Evolutionary conservation across 2,329 filamentous ascomycete genomes (phyloP), one percentile per base, ranked within the genome.

Genomic region (Phaeosphaeria sp.): DNA sequence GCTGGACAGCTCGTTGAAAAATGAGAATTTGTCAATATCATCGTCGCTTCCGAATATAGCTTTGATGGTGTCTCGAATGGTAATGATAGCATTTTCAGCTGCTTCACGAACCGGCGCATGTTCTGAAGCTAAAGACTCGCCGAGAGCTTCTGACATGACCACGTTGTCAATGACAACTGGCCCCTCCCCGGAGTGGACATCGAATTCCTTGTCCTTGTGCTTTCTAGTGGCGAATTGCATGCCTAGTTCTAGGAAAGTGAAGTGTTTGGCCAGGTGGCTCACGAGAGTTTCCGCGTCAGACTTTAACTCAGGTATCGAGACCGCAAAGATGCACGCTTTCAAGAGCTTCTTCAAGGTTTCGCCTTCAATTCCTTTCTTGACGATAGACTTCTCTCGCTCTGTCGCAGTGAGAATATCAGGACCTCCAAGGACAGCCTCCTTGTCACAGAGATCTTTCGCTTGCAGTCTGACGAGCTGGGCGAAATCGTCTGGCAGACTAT

Each of bases 81-180:
- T 88, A 58, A 88, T 83, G 67, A 98, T 89, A 0, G 91, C 90
- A 50, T 86, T 83, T 76, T 96, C 89, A 0, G 93, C 94, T 20
- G 91, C 90, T 57, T 96, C 91, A 23, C 93, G 89, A 21, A 98
- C 90, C 46, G 87, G 86, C 13, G 84, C 83, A 59, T 92, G 85
- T 65, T 99, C 94, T 1, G 93, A 97, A 6, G 95, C 90, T 46
- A 99, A 82, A 17, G 90, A 95, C 65, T 98, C 93, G 1, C 95
- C 89, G 52, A 99, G 89, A 7, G 93, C 94, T 72, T 98, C 93
- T 0, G 91, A 92, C 23, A 99, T 83, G 23, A 96, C 85, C 42
- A 91, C 85, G n/a, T 89, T 92, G 67, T 98, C 95, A 51, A 99
- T 87, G 64, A 88, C 90, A 3, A 98, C 84, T 1, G 91, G 90